These are phyloP conservation scores for Dalechampia spathulata DNA, from an alignment of 441 rosid species.

Conservation along the genomic window DNA sequence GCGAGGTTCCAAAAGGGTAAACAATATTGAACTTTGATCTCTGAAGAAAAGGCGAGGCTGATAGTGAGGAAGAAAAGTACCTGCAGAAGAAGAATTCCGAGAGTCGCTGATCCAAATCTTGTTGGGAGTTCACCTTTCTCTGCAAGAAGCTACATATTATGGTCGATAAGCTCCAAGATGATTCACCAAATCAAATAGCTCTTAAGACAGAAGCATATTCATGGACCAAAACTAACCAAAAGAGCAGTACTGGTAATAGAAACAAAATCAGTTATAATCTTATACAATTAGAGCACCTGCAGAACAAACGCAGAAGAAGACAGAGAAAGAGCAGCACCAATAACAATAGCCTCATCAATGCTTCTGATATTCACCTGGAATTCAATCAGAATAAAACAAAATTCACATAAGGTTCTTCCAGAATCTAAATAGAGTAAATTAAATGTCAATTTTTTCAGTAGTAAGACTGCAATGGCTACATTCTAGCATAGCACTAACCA, in stretches of 20 bases:
- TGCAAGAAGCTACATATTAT: slow-evolving; percentile 80
- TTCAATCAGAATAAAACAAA: slow-evolving; percentile 10
- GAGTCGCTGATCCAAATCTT: slow-evolving; percentile 94
- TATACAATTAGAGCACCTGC: slow-evolving; percentile 51
- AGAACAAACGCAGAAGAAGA: slow-evolving; percentile 97
- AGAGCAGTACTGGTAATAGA: not conserved
- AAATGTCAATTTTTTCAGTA: not conserved
- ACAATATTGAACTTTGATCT: slow-evolving; percentile 12
- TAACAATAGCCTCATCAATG: slow-evolving; percentile 89
- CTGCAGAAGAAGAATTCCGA: slow-evolving; percentile 97
- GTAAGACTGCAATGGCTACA: slow-evolving; percentile 2
- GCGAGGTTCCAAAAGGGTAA: slow-evolving; percentile 17
- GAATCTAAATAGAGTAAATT: not conserved
- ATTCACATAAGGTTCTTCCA: not conserved
- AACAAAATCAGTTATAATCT: slow-evolving; percentile 1
- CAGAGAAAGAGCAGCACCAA: slow-evolving; percentile 95
- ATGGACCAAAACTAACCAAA: not conserved
- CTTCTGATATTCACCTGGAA: slow-evolving; percentile 95
- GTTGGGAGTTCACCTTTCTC: slow-evolving; percentile 99
- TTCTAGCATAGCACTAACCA: slow-evolving; percentile 52
- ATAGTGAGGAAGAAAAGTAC: slow-evolving; percentile 27
- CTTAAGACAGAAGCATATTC: not conserved
- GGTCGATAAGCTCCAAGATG: slow-evolving; percentile 31
- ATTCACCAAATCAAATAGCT: not conserved
- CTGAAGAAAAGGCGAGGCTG: slow-evolving; percentile 1